These are phyloP conservation scores for Trametes pubescens DNA, from an alignment of 1,284 basidiomycete species.

Conservation along the genomic window DNA sequence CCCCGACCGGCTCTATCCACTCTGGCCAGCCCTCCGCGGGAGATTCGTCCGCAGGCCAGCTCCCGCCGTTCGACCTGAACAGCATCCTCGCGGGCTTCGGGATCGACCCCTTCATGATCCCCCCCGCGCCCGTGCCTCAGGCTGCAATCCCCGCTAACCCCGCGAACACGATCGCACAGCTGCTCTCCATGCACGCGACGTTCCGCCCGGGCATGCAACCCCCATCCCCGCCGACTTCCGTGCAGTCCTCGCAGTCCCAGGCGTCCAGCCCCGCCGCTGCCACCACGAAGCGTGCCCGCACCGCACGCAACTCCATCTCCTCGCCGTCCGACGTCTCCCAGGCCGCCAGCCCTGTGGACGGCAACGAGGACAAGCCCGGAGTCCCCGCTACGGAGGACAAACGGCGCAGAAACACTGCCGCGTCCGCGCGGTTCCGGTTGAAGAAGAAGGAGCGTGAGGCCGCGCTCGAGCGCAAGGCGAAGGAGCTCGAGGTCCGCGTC, in stretches of 20 bases:
- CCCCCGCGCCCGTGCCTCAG: slow-evolving; percentile 42
- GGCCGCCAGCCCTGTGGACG: slow-evolving; percentile 38
- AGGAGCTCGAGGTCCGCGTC: slow-evolving; percentile 89
- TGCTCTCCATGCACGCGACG: slow-evolving; percentile 64
- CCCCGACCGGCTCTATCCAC: slow-evolving; percentile 38
- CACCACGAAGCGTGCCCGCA: slow-evolving; percentile 61
- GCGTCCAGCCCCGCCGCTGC: slow-evolving; percentile 35
- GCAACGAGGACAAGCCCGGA: slow-evolving; percentile 44
- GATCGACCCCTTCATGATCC: slow-evolving; percentile 61
- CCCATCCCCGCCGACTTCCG: slow-evolving; percentile 27
- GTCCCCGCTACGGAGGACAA: slow-evolving; percentile 82
- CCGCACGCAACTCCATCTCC: slow-evolving; percentile 58
- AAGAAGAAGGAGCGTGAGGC: slow-evolving; percentile 99
- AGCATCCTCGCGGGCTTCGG: slow-evolving; percentile 67
- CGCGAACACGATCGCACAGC: slow-evolving; percentile 68
- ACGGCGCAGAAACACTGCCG: slow-evolving; percentile 93
- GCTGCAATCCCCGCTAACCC: slow-evolving; percentile 37
- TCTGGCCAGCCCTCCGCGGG: slow-evolving; percentile 18
- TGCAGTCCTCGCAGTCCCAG: slow-evolving; percentile 28
- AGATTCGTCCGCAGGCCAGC: slow-evolving; percentile 13
- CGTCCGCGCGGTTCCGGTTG: slow-evolving; percentile 95
- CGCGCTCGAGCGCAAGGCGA: slow-evolving; percentile 88
- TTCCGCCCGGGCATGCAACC: slow-evolving; percentile 31
- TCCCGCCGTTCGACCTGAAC: slow-evolving; percentile 58
- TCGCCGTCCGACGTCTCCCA: slow-evolving; percentile 34